Evolutionary conservation across 441 rosid genomes (phyloP).

Genomic region (Omphalea diandra): DNA sequence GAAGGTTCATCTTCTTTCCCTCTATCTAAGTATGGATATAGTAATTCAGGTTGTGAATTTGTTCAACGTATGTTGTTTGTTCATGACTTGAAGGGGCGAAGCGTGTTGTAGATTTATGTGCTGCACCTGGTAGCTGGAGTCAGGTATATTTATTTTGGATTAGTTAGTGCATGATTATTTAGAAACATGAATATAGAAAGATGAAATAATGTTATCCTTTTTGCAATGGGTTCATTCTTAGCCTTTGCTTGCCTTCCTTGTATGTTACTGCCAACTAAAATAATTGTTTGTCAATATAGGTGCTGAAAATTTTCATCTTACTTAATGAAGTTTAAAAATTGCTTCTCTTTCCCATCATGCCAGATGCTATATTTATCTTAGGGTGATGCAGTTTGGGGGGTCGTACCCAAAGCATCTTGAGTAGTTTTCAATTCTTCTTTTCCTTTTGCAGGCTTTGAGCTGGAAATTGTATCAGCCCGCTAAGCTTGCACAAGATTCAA

Average conservation of each 20-base stretch:
- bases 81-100: slow-evolving; percentile 83
- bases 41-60: not conserved
- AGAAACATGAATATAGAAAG: not conserved
- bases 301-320: not conserved
- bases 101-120: slow-evolving; percentile 96
- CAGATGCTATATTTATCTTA: not conserved
- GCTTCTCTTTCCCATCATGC: not conserved
- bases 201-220: not conserved
- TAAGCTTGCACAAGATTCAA: slow-evolving; percentile 59
- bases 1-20: slow-evolving; percentile 47
- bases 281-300: no score
- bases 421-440: slow-evolving; percentile 18
- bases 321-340: not conserved
- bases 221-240: not conserved
- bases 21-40: not conserved
- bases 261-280: no score
- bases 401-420: not conserved
- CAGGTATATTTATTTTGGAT: slow-evolving; percentile 54
- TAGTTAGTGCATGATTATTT: not conserved
- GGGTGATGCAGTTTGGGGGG: not conserved
- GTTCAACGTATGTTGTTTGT: no score
- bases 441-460: slow-evolving; percentile 78
- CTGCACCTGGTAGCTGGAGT: slow-evolving; percentile 99
- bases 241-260: not conserved
- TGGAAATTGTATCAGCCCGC: slow-evolving; percentile 79